Conservation (phyloP, 768 basidiomycete genomes). For the Phaeotremella fagi region DNA sequence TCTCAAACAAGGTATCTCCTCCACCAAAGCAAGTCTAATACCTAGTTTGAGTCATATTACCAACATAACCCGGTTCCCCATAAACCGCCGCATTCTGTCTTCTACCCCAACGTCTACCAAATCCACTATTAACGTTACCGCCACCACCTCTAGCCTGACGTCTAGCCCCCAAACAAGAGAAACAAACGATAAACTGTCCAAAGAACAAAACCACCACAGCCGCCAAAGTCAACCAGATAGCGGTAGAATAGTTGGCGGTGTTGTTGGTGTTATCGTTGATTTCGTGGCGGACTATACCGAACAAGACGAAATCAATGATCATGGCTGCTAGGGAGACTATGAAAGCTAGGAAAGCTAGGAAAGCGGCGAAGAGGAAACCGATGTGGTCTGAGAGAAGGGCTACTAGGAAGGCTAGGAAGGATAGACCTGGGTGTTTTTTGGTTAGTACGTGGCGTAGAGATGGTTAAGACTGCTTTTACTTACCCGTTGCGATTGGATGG, state of each 20-base stretch:
- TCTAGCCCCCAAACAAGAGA: conserved; percentile 74
- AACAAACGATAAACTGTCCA: conserved; percentile 77
- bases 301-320: conserved; percentile 43
- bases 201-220: conserved; percentile 84
- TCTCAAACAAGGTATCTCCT: too few relatives aligned
- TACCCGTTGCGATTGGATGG: conserved; percentile 46
- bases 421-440: conserved; percentile 26
- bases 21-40: too few relatives aligned
- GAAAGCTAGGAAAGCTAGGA: conserved; percentile 42
- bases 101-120: not conserved
- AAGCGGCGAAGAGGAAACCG: conserved; percentile 43
- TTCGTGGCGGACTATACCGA: conserved; percentile 27
- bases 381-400: conserved; percentile 39
- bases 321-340: conserved; percentile 44
- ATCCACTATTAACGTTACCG: not conserved
- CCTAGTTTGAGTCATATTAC: too few relatives aligned
- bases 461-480: conserved; percentile 2
- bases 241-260: conserved; percentile 47
- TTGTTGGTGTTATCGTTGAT: conserved; percentile 21
- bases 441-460: not conserved
- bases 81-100: not conserved
- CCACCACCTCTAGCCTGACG: conserved; percentile 31
- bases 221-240: conserved; percentile 83
- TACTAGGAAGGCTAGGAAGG: conserved; percentile 47
- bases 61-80: not conserved